Conservation (phyloP, 192 early-diverging fungal genomes). For the Funneliformis geosporum region DNA sequence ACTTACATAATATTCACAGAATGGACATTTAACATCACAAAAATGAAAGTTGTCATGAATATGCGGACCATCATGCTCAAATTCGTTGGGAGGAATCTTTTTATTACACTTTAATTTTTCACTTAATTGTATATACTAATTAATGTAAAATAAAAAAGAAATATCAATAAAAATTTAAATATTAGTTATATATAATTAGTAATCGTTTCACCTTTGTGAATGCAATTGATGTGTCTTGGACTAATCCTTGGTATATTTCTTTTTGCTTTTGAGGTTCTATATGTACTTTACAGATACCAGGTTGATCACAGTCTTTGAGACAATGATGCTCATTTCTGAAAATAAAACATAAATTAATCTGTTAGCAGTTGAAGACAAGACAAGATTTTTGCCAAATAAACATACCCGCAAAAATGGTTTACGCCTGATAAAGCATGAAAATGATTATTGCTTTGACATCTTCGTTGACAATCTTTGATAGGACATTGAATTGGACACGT, state of each 20-base stretch:
- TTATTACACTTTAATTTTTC: constrained; percentile 15
- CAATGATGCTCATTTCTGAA: constrained; percentile 36
- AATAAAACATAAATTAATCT: not conserved
- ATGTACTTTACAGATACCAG: no score
- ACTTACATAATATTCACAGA: no score
- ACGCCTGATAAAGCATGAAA: constrained; percentile 11
- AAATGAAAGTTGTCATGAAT: constrained; percentile 13
- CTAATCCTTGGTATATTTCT: not conserved
- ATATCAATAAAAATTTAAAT: not conserved
- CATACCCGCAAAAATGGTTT: constrained; percentile 28
- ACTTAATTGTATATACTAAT: constrained; percentile 25
- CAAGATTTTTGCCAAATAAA: no score
- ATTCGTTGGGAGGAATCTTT: constrained; percentile 30
- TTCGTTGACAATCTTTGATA: not conserved
- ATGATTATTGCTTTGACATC: constrained; percentile 23
- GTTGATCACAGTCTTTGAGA: no score
- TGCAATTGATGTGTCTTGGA: not conserved
- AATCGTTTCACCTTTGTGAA: not conserved
- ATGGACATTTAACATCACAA: constrained; percentile 1
- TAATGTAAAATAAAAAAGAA: not conserved
- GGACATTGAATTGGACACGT: constrained; percentile 28
- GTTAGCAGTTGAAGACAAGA: not conserved
- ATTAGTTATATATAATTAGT: no score
- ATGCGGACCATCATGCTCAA: constrained; percentile 20
- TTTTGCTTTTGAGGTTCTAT: constrained; percentile 20